Conservation (phyloP, 2,329 filamentous ascomycete genomes). For the Microcyclospora tardicrescens region DNA sequence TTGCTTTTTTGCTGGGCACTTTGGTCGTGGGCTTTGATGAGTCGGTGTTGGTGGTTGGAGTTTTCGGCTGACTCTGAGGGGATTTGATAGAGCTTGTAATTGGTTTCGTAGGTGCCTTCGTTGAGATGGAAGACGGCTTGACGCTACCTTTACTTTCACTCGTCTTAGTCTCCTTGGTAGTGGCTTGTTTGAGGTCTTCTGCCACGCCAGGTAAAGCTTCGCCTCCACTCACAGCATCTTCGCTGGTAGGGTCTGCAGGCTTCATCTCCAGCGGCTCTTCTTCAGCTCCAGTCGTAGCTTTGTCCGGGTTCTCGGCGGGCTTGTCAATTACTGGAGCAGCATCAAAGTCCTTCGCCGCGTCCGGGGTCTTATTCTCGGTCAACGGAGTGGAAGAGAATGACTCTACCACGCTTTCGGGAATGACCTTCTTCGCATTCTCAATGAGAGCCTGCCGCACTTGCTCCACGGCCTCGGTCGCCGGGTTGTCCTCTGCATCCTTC, state of each 20-base stretch:
- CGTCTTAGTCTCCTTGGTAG: too few species aligned
- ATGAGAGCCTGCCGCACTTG: constrained; percentile 26
- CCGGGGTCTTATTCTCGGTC: constrained; percentile 6
- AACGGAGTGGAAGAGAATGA: constrained; percentile 23
- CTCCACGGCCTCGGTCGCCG: constrained; percentile 27
- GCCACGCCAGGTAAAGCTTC: constrained; percentile 21
- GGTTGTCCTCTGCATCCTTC: constrained; percentile 22
- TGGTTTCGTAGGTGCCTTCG: constrained; percentile 9
- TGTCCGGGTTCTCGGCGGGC: constrained; percentile 31
- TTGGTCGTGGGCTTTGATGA: constrained; percentile 1
- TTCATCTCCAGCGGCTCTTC: constrained; percentile 29
- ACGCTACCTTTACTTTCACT: background rate
- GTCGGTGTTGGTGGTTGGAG: constrained; percentile 7
- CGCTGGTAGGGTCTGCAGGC: constrained; percentile 27
- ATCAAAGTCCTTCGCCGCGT: constrained; percentile 1
- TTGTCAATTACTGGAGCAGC: constrained; percentile 4
- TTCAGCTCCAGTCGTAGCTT: constrained; percentile 29
- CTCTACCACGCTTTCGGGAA: constrained; percentile 32
- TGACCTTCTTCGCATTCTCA: constrained; percentile 23
- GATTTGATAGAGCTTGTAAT: constrained; percentile 6
- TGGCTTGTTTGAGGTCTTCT: constrained; percentile 14
- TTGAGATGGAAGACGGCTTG: constrained; percentile 9
- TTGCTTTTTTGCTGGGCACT: constrained; percentile 16
- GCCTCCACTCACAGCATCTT: constrained; percentile 26
- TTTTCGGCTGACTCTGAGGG: constrained; percentile 9